phyloP scores from a whole-genome alignment of 495 filamentous ascomycete genomes.

The Xylaria curta region DNA sequence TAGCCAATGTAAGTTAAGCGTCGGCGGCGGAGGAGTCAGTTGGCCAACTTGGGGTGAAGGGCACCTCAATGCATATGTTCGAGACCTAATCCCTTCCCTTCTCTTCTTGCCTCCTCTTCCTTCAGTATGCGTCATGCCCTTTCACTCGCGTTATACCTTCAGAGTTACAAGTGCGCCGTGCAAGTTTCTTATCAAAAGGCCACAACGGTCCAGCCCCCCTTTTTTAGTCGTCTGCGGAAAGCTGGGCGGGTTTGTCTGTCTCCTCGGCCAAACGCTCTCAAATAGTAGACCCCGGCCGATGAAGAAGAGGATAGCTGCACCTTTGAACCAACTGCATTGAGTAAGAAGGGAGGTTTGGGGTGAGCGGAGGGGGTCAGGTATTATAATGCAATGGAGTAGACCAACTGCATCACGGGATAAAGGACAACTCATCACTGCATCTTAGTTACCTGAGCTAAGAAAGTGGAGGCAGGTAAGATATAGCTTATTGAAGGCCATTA shows the following conservation, averaged over 20 bases:
- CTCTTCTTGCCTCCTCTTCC: neutral
- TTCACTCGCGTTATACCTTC: neutral
- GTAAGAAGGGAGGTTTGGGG: constrained; percentile 11
- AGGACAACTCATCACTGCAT: constrained; percentile 24
- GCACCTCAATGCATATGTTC: neutral
- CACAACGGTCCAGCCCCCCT: neutral
- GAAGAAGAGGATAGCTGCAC: constrained; percentile 15
- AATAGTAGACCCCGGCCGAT: constrained; percentile 1
- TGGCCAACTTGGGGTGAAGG: neutral
- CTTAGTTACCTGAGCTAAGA: neutral
- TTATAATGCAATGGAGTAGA: constrained; percentile 14
- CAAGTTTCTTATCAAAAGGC: neutral
- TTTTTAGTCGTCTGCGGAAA: neutral
- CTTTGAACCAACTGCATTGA: constrained; percentile 29
- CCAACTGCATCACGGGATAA: constrained; percentile 19
- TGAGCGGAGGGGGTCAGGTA: constrained; percentile 7
- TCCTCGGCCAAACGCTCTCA: neutral
- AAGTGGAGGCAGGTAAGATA: constrained; percentile 11
- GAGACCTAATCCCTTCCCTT: neutral
- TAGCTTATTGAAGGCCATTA: neutral
- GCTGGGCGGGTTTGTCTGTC: neutral
- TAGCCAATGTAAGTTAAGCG: neutral
- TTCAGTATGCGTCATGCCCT: neutral
- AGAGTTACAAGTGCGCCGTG: neutral
- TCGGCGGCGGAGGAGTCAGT: neutral